phyloP scores from a whole-genome alignment of 768 basidiomycete species.

The Suillus placidus region DNA sequence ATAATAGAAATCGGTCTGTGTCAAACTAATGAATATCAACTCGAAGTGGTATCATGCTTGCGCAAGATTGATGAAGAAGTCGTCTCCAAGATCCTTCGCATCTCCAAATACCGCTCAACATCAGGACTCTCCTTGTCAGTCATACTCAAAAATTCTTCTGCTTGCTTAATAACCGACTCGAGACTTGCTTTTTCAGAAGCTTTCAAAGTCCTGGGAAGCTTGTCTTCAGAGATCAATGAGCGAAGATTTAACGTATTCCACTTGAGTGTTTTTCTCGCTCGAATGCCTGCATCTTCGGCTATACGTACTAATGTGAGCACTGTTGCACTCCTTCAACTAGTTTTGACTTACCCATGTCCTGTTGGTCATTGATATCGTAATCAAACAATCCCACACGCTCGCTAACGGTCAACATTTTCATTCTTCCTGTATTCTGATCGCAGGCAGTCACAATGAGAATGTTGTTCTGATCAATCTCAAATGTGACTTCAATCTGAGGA shows the following conservation, averaged over 20 bases:
- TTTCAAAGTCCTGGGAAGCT: slow-evolving; percentile 87
- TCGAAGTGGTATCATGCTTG: neutral
- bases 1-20: neutral
- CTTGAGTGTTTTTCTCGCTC: slow-evolving; percentile 89
- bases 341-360: slow-evolving; percentile 69
- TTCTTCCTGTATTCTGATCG: slow-evolving; percentile 95
- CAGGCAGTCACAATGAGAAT: slow-evolving; percentile 93
- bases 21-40: neutral
- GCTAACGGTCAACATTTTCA: neutral
- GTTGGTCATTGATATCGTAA: too few species aligned
- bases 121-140: neutral
- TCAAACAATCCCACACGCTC: neutral
- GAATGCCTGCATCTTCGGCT: slow-evolving; percentile 85
- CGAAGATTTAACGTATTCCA: slow-evolving; percentile 92
- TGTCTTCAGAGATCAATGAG: slow-evolving; percentile 82
- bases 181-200: slow-evolving; percentile 83
- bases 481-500: slow-evolving; percentile 96
- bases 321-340: neutral
- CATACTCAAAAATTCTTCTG: slow-evolving; percentile 27
- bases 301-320: slow-evolving; percentile 28
- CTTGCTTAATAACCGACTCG: slow-evolving; percentile 76
- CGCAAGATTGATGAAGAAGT: neutral
- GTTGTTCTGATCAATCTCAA: slow-evolving; percentile 96
- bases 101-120: neutral
- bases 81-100: neutral